Evolutionary conservation across 176 grass and related monocot species (phyloP).

Genomic region (Avena eriantha): DNA sequence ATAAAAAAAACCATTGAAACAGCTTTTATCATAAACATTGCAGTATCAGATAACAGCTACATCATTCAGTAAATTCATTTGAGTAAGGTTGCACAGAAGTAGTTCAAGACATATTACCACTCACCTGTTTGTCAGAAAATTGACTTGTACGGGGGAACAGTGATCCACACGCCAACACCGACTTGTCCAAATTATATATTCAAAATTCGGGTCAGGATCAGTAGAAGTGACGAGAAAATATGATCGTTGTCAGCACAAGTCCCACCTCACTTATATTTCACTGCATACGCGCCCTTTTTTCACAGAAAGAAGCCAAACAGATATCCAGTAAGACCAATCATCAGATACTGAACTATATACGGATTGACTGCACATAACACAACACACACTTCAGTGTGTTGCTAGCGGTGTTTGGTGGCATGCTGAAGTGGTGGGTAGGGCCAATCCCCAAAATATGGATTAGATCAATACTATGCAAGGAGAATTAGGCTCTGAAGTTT

Average conservation of each 20-base stretch:
- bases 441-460: not conserved
- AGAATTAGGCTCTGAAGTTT: not conserved
- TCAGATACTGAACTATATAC: not conserved
- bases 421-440: conserved; percentile 15
- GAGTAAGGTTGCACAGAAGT: not conserved
- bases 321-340: not conserved
- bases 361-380: not conserved
- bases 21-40: not conserved
- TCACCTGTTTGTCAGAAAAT: conserved; percentile 65
- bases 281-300: not conserved
- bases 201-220: conserved; percentile 18
- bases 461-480: not conserved
- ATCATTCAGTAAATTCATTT: not conserved
- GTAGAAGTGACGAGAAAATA: not conserved
- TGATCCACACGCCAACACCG: conserved; percentile 49
- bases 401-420: conserved; percentile 14
- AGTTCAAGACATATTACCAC: not conserved
- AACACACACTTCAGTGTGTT: conserved; percentile 3
- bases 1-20: not conserved
- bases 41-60: not conserved
- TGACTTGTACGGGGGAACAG: conserved; percentile 58
- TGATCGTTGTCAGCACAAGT: not conserved
- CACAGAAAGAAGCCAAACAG: not conserved
- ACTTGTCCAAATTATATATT: conserved; percentile 68
- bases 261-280: not conserved